Conservation (phyloP, 225 moss, liverwort and hornwort species). For the Pleurozium schreberi region DNA sequence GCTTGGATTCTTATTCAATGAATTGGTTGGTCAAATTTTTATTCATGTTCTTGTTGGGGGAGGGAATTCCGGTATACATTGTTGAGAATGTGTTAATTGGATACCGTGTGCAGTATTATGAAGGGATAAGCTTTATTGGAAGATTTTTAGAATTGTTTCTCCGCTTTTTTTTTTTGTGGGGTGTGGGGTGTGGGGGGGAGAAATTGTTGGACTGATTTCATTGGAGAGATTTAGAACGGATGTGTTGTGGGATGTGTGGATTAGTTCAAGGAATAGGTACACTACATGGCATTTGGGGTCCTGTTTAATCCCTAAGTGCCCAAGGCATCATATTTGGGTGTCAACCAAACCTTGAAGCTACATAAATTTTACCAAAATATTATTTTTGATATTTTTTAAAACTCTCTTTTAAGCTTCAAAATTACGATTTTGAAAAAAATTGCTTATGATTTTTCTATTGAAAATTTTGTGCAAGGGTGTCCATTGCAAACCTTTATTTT, state of each 20-base stretch:
- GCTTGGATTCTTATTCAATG: neutral
- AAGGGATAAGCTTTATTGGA: neutral
- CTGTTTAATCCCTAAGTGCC: neutral
- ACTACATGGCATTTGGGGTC: neutral
- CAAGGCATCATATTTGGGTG: neutral
- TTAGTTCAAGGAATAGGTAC: neutral
- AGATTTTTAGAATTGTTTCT: neutral
- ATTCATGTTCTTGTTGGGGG: neutral
- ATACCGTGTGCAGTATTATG: neutral
- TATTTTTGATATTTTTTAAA: neutral
- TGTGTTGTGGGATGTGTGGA: neutral
- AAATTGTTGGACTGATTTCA: neutral
- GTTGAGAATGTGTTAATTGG: neutral
- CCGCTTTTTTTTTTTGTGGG: neutral
- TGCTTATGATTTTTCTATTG: too few relatives aligned
- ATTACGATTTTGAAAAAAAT: neutral
- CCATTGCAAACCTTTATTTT: neutral
- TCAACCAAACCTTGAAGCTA: neutral
- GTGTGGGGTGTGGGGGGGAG: too few relatives aligned
- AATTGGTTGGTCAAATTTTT: neutral
- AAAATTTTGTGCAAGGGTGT: neutral
- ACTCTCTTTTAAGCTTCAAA: neutral
- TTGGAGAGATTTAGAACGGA: neutral
- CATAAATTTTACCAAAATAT: neutral
- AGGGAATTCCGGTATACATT: neutral